Conservation (phyloP, 352 stramenopile genomes). For the Phytophthora citrophthora region DNA sequence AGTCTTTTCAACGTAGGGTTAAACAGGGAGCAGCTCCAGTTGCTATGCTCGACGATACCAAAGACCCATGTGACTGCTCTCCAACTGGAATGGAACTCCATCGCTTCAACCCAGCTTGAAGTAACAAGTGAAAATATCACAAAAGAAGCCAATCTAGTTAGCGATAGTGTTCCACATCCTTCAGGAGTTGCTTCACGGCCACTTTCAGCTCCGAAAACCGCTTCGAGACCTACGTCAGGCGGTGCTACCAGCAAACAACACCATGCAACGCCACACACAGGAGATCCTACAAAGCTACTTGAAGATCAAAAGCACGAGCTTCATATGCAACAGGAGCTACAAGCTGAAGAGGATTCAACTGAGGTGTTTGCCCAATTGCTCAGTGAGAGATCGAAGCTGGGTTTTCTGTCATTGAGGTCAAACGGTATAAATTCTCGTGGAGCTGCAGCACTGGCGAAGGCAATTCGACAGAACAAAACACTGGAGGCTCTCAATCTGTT, state of each 20-base stretch:
- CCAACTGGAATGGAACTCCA: conserved; percentile 75
- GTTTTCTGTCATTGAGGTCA: conserved; percentile 67
- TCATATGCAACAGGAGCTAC: conserved; percentile 21
- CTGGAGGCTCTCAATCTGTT: conserved; percentile 78
- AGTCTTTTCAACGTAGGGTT: conserved; percentile 77
- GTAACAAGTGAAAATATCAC: background rate
- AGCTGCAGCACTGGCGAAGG: conserved; percentile 45
- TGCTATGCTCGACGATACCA: conserved; percentile 58
- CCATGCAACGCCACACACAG: background rate
- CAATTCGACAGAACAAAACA: conserved; percentile 51
- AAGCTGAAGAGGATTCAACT: conserved; percentile 8
- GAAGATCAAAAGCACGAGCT: conserved; percentile 20
- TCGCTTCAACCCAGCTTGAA: background rate
- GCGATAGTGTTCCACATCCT: background rate
- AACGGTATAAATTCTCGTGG: conserved; percentile 55
- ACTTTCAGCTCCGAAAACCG: conserved; percentile 4
- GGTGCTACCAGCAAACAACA: conserved; percentile 14
- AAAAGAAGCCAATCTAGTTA: background rate
- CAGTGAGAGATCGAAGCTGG: conserved; percentile 40
- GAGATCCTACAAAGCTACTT: conserved; percentile 8
- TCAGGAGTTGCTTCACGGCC: conserved; percentile 7
- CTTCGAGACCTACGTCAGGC: conserved; percentile 19
- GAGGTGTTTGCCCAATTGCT: conserved; percentile 54
- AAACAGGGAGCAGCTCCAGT: conserved; percentile 48
- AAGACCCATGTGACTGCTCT: conserved; percentile 59